phyloP scores from a whole-genome alignment of 768 basidiomycete species.

The Auricularia sp. region DNA sequence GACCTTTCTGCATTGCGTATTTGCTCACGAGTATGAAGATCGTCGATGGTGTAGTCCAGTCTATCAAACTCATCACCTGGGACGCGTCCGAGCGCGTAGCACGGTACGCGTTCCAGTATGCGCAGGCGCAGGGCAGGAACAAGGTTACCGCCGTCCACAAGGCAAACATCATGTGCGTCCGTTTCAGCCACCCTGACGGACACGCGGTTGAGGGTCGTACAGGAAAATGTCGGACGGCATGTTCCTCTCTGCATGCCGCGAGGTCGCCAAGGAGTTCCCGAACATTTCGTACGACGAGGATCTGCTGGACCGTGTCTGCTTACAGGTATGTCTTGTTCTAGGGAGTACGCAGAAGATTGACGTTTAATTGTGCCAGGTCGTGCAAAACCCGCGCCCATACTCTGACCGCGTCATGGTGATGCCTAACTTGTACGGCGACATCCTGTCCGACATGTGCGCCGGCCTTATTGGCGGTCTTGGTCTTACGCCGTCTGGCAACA shows the following conservation, averaged over 20 bases:
- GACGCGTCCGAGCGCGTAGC: constrained; percentile 98
- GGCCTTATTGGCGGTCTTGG: constrained; percentile 97
- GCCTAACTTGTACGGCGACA: constrained; percentile 96
- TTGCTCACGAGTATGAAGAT: constrained; percentile 39
- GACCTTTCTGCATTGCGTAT: constrained; percentile 8
- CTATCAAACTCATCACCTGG: constrained; percentile 99
- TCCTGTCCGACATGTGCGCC: constrained; percentile 96
- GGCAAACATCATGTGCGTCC: constrained; percentile 91
- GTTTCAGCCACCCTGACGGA: not conserved
- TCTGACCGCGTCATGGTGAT: constrained; percentile 99
- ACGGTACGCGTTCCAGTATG: constrained; percentile 96
- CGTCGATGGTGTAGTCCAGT: constrained; percentile 96
- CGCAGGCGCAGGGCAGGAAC: constrained; percentile 75
- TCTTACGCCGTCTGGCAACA: constrained; percentile 95
- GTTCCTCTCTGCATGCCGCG: constrained; percentile 96
- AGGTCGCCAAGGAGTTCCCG: constrained; percentile 93
- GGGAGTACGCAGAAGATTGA: too few species aligned
- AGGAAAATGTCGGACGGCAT: constrained; percentile 99
- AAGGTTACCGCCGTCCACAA: constrained; percentile 99
- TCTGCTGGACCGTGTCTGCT: constrained; percentile 89
- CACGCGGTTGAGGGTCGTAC: constrained; percentile 1
- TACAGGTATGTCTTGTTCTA: constrained; percentile 25
- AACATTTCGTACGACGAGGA: constrained; percentile 93
- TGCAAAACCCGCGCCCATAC: constrained; percentile 88
- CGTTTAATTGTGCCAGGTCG: constrained; percentile 38